Conservation (phyloP, 805 yeast genomes). For the Ogataea pilisensis region DNA sequence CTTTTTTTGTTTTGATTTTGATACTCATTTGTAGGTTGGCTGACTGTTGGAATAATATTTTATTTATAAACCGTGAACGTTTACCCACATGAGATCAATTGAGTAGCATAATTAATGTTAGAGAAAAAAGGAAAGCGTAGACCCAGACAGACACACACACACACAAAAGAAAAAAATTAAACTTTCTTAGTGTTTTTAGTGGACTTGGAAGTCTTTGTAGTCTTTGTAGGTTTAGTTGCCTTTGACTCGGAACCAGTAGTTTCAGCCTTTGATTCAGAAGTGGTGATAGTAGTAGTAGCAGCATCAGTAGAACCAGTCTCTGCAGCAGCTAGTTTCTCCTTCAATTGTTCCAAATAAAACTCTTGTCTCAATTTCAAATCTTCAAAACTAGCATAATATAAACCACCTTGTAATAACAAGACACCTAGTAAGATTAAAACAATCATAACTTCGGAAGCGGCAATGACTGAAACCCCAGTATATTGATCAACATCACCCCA, state of each 20-base stretch:
- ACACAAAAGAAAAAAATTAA: too few species aligned
- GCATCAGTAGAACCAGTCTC: slow-evolving; percentile 2
- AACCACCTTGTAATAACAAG: slow-evolving; percentile 79
- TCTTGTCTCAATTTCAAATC: slow-evolving; percentile 24
- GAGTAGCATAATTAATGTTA: too few species aligned
- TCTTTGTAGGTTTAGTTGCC: slow-evolving; percentile 9
- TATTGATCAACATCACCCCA: slow-evolving; percentile 93
- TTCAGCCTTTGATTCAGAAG: slow-evolving; percentile 6
- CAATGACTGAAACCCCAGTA: slow-evolving; percentile 87
- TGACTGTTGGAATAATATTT: too few species aligned
- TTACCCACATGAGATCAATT: too few species aligned
- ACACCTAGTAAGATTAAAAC: slow-evolving; percentile 72
- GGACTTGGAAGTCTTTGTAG: slow-evolving; percentile 19
- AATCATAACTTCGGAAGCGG: slow-evolving; percentile 80
- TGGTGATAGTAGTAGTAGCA: slow-evolving; percentile 5
- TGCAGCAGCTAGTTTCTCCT: slow-evolving; percentile 14
- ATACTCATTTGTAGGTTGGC: too few species aligned
- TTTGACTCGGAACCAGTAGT: slow-evolving; percentile 18
- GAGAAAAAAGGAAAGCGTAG: not conserved
- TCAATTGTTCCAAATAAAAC: slow-evolving; percentile 25
- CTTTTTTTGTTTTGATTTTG: too few species aligned
- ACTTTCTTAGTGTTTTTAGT: slow-evolving; percentile 21
- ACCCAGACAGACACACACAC: too few species aligned
- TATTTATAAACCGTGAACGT: too few species aligned
- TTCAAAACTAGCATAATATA: slow-evolving; percentile 64